Conservation (phyloP, 2,329 filamentous ascomycete species). For the Pochonia chlamydosporia region DNA sequence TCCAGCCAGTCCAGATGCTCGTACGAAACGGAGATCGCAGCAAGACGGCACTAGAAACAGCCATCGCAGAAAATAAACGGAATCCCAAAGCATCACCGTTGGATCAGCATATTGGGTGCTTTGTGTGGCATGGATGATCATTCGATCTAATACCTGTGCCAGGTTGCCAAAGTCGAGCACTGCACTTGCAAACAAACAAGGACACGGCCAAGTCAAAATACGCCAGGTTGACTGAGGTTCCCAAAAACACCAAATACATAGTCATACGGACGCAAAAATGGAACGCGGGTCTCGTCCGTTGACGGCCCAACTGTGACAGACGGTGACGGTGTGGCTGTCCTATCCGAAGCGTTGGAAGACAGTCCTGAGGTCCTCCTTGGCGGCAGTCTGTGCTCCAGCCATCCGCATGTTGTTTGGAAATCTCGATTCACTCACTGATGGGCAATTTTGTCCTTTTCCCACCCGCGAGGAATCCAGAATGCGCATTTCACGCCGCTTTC, state of each 20-base stretch:
- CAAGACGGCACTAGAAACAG: not conserved
- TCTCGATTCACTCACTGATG: not conserved
- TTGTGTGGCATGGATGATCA: no score
- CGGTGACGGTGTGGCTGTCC: not conserved
- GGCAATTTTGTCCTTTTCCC: not conserved
- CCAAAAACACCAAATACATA: no score
- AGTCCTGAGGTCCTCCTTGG: not conserved
- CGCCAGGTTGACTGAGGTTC: no score
- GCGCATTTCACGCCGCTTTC: not conserved
- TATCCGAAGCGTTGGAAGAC: not conserved
- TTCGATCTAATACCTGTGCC: no score
- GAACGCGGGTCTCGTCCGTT: no score
- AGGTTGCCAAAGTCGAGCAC: no score
- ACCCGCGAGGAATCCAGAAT: not conserved
- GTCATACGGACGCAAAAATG: no score
- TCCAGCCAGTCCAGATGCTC: slow-evolving; percentile 7
- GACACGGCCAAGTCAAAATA: no score
- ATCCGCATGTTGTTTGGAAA: not conserved
- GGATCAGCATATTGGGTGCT: not conserved
- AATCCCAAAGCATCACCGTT: slow-evolving; percentile 1
- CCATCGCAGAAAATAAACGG: slow-evolving; percentile 1
- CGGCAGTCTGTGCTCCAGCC: not conserved
- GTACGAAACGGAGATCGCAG: slow-evolving; percentile 10
- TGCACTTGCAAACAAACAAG: no score
- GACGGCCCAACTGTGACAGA: no score